Conservation (phyloP, 768 basidiomycete species). For the Mycena albidolilacea region DNA sequence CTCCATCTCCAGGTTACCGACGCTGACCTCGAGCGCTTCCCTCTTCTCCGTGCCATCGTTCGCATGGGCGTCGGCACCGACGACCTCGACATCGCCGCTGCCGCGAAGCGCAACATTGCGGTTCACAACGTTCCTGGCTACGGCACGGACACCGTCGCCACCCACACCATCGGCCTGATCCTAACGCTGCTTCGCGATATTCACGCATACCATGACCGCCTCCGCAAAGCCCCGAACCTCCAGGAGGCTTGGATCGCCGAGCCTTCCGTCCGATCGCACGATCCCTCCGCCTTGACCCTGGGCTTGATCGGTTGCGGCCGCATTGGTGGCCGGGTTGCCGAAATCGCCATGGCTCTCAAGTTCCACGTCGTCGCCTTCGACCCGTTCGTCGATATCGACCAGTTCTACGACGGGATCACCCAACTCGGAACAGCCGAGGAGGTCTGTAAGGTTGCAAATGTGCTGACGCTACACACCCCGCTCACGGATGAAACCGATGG, state of each 20-base stretch:
- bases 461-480: slow-evolving; percentile 5
- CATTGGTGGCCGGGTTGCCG: slow-evolving; percentile 1
- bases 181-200: slow-evolving; percentile 5
- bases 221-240: slow-evolving; percentile 7
- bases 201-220: slow-evolving; percentile 5
- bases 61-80: slow-evolving; percentile 5
- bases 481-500: slow-evolving; percentile 6
- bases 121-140: slow-evolving; percentile 8
- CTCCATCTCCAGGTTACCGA: slow-evolving; percentile 2
- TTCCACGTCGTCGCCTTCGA: slow-evolving; percentile 2
- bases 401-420: slow-evolving; percentile 3
- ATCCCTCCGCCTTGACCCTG: slow-evolving; percentile 5
- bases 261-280: slow-evolving; percentile 5
- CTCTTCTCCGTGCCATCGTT: slow-evolving; percentile 2
- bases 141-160: slow-evolving; percentile 7
- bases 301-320: slow-evolving; percentile 4
- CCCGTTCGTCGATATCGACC: slow-evolving; percentile 5
- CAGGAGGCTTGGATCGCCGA: slow-evolving; percentile 5
- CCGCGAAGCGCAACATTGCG: slow-evolving; percentile 4
- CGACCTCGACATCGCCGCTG: slow-evolving; percentile 3
- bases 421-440: neutral
- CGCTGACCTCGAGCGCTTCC: slow-evolving; percentile 2
- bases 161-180: slow-evolving; percentile 4
- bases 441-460: slow-evolving; percentile 4
- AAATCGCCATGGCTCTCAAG: slow-evolving; percentile 6